Conservation (phyloP, 2,329 filamentous ascomycete genomes). For the Pseudocercospora fijiensis region DNA sequence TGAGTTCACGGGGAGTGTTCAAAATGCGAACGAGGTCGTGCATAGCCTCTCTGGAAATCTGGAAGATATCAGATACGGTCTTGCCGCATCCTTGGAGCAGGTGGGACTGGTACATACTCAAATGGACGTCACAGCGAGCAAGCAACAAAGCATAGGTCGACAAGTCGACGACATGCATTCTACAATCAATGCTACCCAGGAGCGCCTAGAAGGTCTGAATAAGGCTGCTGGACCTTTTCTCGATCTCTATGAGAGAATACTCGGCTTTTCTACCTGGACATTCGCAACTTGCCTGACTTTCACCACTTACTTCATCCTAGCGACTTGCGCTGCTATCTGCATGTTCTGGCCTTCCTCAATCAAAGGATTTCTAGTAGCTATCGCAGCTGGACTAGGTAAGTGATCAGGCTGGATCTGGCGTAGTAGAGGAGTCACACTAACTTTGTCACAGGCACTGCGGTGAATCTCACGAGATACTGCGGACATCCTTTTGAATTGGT, state of each 20-base stretch:
- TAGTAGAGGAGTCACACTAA: not conserved
- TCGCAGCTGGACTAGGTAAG: not conserved
- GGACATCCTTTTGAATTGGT: not conserved
- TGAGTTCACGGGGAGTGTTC: not conserved
- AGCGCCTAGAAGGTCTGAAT: not conserved
- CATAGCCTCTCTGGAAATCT: not conserved
- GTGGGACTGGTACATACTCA: not conserved
- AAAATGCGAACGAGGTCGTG: not conserved
- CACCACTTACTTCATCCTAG: not conserved
- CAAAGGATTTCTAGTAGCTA: not conserved
- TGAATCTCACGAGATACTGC: not conserved
- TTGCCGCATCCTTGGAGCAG: not conserved
- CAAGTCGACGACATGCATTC: not conserved
- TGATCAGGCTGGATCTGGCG: not conserved
- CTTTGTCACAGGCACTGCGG: not conserved
- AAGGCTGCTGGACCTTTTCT: not conserved
- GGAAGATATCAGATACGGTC: not conserved
- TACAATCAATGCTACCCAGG: not conserved
- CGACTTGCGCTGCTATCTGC: not conserved
- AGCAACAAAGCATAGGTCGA: not conserved
- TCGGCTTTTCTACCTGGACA: not conserved
- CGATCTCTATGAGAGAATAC: not conserved
- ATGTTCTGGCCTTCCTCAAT: not conserved
- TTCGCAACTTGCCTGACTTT: not conserved
- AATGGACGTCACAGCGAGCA: not conserved